phyloP scores from a whole-genome alignment of 768 basidiomycete genomes.

The Boletus edulis region DNA sequence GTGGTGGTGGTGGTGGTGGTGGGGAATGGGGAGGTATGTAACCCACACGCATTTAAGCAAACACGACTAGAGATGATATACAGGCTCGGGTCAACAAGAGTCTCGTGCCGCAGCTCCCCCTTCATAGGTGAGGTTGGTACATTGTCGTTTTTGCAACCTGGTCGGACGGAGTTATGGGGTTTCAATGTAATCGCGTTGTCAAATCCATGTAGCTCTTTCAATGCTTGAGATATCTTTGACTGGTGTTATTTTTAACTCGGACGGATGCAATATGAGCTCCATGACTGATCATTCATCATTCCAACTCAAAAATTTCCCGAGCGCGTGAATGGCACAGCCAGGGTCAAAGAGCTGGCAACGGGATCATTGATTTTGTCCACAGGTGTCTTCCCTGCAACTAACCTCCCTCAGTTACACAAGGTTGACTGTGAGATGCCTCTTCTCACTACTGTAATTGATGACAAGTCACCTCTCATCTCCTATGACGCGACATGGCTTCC shows the following conservation, averaged over 20 bases:
- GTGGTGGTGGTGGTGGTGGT: conserved; percentile 29
- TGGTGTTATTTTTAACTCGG: background rate
- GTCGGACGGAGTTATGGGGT: background rate
- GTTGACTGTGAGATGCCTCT: conserved; percentile 17
- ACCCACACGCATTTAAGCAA: background rate
- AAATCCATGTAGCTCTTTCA: conserved; percentile 5
- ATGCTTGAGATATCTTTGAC: background rate
- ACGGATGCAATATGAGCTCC: background rate
- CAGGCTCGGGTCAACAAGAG: conserved; percentile 24
- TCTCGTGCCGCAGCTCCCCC: conserved; percentile 16
- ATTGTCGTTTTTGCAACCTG: background rate
- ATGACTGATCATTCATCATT: background rate
- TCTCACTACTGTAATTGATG: conserved; percentile 24
- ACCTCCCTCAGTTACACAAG: background rate
- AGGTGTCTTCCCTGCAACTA: background rate
- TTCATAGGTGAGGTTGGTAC: conserved; percentile 8
- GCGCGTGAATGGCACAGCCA: background rate
- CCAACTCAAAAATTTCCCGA: background rate
- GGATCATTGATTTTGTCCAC: background rate
- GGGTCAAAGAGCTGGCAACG: background rate
- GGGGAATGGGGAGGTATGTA: conserved; percentile 40
- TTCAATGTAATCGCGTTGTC: background rate
- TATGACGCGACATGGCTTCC: conserved; percentile 25
- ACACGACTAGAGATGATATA: background rate
- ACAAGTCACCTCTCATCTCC: conserved; percentile 32